Percentiles rank a stretch among this genome's conserved stretches.
Evolutionary conservation across 2,329 filamentous ascomycete species (phyloP).

Genomic region (Pyrenochaeta sp.): DNA sequence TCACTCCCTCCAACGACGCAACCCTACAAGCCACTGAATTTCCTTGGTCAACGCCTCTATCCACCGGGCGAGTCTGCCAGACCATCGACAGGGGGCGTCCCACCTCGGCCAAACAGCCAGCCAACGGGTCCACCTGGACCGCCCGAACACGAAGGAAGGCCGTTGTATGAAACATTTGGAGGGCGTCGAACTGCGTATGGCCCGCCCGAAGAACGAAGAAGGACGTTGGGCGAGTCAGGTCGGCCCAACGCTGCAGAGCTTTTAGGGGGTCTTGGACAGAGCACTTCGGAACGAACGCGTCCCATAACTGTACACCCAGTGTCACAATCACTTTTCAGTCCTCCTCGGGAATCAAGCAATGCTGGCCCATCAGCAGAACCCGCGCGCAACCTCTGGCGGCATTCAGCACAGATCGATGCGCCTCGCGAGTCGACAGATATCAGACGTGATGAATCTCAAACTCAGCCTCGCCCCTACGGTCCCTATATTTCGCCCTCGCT

Average conservation of each 20-base stretch:
- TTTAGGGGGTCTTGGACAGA: conserved; percentile 29
- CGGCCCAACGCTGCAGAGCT: conserved; percentile 44
- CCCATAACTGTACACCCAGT: conserved; percentile 50
- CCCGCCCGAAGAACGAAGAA: conserved; percentile 41
- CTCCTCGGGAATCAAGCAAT: conserved; percentile 36
- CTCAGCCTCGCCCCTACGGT: conserved; percentile 40
- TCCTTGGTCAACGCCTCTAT: conserved; percentile 41
- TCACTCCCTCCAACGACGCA: conserved; percentile 39
- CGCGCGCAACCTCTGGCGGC: conserved; percentile 41
- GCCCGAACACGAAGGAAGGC: conserved; percentile 29
- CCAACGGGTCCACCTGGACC: conserved; percentile 39
- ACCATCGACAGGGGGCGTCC: conserved; percentile 34
- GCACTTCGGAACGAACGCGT: conserved; percentile 37
- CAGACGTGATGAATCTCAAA: conserved; percentile 39
- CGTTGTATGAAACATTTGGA: conserved; percentile 31
- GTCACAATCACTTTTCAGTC: conserved; percentile 48
- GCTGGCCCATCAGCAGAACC: conserved; percentile 27
- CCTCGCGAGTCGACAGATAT: conserved; percentile 35
- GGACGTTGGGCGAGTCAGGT: conserved; percentile 44
- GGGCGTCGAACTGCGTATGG: conserved; percentile 38
- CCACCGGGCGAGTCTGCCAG: conserved; percentile 36
- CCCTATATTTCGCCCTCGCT: conserved; percentile 35
- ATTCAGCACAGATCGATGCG: conserved; percentile 32
- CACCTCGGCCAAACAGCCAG: conserved; percentile 51
- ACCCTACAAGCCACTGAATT: conserved; percentile 42